These are phyloP conservation scores for Penicillium macrosclerotiorum DNA, from an alignment of 495 filamentous ascomycete genomes.

Conservation along the genomic window DNA sequence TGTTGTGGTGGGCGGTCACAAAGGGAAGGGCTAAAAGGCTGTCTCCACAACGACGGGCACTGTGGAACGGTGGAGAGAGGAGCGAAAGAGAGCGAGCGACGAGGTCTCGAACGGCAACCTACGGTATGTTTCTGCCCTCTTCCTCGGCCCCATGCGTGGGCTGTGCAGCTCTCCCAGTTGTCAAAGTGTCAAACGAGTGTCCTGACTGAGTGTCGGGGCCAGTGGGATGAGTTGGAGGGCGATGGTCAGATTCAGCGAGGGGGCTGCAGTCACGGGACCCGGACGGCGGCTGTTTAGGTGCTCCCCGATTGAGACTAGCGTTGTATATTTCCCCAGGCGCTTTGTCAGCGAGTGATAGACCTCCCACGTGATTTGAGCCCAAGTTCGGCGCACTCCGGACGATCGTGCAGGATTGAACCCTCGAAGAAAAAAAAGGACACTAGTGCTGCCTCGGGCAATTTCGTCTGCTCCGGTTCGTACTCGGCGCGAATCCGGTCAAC, in stretches of 20 bases:
- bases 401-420: not conserved
- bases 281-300: conserved; percentile 16
- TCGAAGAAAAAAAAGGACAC: no score
- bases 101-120: conserved; percentile 1
- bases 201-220: not conserved
- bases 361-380: not conserved
- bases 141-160: conserved; percentile 6
- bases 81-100: conserved; percentile 10
- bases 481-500: not conserved
- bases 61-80: conserved; percentile 22
- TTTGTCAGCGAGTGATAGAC: conserved; percentile 3
- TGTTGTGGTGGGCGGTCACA: conserved; percentile 25
- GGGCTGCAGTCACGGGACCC: conserved; percentile 19
- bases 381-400: not conserved
- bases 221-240: not conserved
- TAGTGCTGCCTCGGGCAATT: not conserved
- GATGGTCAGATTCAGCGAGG: conserved; percentile 9
- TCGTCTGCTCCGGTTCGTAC: not conserved
- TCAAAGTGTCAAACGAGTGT: conserved; percentile 3
- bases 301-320: conserved; percentile 11
- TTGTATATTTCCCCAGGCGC: not conserved
- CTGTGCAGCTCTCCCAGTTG: not conserved
- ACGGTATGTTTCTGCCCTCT: conserved; percentile 1
- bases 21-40: conserved; percentile 13
- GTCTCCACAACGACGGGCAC: conserved; percentile 31